Percentiles rank a stretch among this genome's conserved stretches.
Evolutionary conservation across 208 protist species (phyloP).

Genomic region (Trypanosoma scelopori): DNA sequence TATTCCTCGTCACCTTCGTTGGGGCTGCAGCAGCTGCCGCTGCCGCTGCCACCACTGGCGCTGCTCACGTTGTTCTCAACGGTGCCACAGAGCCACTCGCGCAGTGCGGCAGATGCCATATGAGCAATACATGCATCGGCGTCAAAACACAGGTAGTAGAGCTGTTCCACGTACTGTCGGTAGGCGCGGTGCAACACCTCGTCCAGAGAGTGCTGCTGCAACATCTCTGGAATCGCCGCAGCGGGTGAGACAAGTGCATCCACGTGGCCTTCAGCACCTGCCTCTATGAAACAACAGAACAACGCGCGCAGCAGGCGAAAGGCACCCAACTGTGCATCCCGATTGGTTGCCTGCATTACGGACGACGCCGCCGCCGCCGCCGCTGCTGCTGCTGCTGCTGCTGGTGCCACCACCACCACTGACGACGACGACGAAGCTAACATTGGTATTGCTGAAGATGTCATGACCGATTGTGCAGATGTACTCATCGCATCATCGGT

Average conservation of each 20-base stretch:
- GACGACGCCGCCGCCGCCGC: neutral
- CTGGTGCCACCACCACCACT: too few species aligned
- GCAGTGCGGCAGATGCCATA: slow-evolving; percentile 24
- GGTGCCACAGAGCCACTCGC: slow-evolving; percentile 28
- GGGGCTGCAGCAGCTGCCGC: neutral
- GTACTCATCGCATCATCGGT: neutral
- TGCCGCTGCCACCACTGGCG: too few species aligned
- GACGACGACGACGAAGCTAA: neutral
- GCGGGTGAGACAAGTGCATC: slow-evolving; percentile 24
- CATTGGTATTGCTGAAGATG: neutral
- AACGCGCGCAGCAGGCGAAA: slow-evolving; percentile 34
- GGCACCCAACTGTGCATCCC: slow-evolving; percentile 20
- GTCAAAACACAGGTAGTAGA: slow-evolving; percentile 32
- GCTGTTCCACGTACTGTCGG: slow-evolving; percentile 21
- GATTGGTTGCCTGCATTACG: slow-evolving; percentile 12
- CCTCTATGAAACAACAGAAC: slow-evolving; percentile 46
- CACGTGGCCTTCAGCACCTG: slow-evolving; percentile 25
- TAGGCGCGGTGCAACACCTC: slow-evolving; percentile 22
- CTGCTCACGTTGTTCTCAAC: neutral
- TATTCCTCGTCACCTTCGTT: neutral
- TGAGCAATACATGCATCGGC: slow-evolving; percentile 27
- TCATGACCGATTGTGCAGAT: neutral
- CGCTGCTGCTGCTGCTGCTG: too few species aligned
- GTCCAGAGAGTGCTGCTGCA: slow-evolving; percentile 20
- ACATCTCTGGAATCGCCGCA: slow-evolving; percentile 8